Evolutionary conservation across 208 protist species (phyloP), one percentile per base, ranked within the genome.

Genomic region (Crithidia brevicula): DNA sequence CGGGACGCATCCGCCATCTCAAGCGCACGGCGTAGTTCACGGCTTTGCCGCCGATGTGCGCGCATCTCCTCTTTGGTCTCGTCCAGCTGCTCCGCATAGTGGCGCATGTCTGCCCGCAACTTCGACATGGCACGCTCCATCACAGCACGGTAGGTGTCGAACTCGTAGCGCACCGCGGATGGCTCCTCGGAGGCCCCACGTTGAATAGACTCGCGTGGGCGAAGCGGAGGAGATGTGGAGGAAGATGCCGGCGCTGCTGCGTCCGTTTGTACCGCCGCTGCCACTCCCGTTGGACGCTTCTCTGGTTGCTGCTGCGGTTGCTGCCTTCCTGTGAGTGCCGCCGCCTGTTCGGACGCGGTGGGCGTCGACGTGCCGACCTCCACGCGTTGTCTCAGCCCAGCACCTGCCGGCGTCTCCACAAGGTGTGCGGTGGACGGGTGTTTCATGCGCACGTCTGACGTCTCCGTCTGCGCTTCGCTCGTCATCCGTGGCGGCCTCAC

Each of bases 71-170:
- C 57, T 53, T 70, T 59, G 9, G 83, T 43, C 15, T 76, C 51
- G 25, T 77, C 60, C 10, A 91, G 54, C 58, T 74, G 38, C 10
- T 28, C 56, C 16, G 67, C 42, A 36, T 71, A 83, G 36, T 58
- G 40, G 3, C 71, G 70, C 58, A 86, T 40, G 59, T 92, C 86
- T 2, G 46, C 34, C 0, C 86, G 77, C 20, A 92, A 56, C 42
- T 74, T 64, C 15, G 64, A 23, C 81, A 92, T 72, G 18, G 81
- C 80, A 8, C 67, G 64, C 38, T 92, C 77, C 77, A 92, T 89
- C 43, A 85, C 82, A 9, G 68, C 25, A 3, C 62, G 73, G 54
- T 92, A 92, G 3, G 80, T 81, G 54, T 81, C 75, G 31, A 86
- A 77, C 49, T 91, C 82, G 42, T 84, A 80, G 9, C 56, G 67